Evolutionary conservation across 331 rosid genomes (phyloP).

Genomic region (Malus hybrid): DNA sequence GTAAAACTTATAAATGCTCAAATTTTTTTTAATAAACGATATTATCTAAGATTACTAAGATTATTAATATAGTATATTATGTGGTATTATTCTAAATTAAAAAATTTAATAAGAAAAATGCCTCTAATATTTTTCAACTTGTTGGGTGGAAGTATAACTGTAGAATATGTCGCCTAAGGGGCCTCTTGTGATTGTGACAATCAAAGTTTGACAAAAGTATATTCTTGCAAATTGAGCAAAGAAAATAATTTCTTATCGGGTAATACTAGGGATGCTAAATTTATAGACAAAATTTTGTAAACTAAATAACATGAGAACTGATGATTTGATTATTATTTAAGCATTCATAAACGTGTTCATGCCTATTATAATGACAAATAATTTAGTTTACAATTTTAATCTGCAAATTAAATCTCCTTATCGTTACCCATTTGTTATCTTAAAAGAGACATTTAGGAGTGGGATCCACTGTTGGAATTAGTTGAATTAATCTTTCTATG

Average conservation of each 20-base stretch:
- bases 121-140: conserved; percentile 20
- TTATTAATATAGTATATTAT: too few relatives aligned
- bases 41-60: too few relatives aligned
- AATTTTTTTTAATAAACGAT: too few relatives aligned
- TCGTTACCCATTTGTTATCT: neutral
- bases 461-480: conserved; percentile 66
- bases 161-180: conserved; percentile 31
- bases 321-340: too few relatives aligned
- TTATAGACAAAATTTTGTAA: too few relatives aligned
- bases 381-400: too few relatives aligned
- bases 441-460: conserved; percentile 16
- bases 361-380: too few relatives aligned
- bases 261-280: too few relatives aligned
- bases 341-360: too few relatives aligned
- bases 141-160: conserved; percentile 46
- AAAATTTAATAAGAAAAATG: neutral
- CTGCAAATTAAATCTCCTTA: too few relatives aligned
- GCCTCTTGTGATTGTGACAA: conserved; percentile 44
- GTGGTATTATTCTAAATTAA: neutral
- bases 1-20: too few relatives aligned
- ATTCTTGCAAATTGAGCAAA: conserved; percentile 14
- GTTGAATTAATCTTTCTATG: conserved; percentile 7
- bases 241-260: neutral
- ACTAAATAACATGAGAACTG: too few relatives aligned
- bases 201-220: conserved; percentile 25